phyloP scores from a whole-genome alignment of 2,329 filamentous ascomycete species.

The Westerdykella ornata region DNA sequence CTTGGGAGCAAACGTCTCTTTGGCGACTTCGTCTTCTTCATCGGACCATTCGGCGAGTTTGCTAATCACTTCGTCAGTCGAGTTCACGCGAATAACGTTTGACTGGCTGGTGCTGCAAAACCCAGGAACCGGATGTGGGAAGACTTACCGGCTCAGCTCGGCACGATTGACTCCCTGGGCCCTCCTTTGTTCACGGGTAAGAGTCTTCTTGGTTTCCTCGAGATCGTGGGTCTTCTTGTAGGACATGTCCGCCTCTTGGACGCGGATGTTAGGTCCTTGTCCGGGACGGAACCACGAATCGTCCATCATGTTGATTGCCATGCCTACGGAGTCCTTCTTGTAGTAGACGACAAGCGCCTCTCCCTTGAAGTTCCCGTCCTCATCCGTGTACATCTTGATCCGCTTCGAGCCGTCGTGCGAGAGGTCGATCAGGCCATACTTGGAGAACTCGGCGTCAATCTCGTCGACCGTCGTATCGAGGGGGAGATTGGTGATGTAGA shows the following conservation, averaged over 20 bases:
- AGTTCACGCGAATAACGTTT: background rate
- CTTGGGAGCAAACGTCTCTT: constrained; percentile 38
- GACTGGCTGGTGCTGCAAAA: background rate
- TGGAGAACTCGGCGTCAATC: constrained; percentile 76
- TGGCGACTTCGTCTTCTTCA: constrained; percentile 60
- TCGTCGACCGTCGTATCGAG: constrained; percentile 71
- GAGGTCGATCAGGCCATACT: constrained; percentile 87
- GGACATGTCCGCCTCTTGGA: constrained; percentile 78
- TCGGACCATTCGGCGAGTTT: constrained; percentile 95
- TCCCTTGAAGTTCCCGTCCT: constrained; percentile 80
- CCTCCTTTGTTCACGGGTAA: constrained; percentile 63
- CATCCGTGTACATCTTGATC: constrained; percentile 87
- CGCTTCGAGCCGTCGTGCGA: constrained; percentile 81
- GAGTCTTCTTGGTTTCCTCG: constrained; percentile 40
- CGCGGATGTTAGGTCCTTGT: constrained; percentile 53
- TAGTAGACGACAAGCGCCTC: constrained; percentile 93
- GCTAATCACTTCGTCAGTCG: constrained; percentile 39
- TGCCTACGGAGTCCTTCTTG: constrained; percentile 83
- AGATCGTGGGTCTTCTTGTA: constrained; percentile 82
- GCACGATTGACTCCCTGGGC: constrained; percentile 90
- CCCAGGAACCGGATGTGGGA: background rate
- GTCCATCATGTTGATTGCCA: constrained; percentile 74
- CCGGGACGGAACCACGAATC: constrained; percentile 73
- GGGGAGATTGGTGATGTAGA: constrained; percentile 87
- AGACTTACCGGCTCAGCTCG: constrained; percentile 63